A percentile compares a stretch with the other conserved stretches of the same genome.
Conservation (phyloP, 352 stramenopile species). For the Saprolegnia diclina region DNA sequence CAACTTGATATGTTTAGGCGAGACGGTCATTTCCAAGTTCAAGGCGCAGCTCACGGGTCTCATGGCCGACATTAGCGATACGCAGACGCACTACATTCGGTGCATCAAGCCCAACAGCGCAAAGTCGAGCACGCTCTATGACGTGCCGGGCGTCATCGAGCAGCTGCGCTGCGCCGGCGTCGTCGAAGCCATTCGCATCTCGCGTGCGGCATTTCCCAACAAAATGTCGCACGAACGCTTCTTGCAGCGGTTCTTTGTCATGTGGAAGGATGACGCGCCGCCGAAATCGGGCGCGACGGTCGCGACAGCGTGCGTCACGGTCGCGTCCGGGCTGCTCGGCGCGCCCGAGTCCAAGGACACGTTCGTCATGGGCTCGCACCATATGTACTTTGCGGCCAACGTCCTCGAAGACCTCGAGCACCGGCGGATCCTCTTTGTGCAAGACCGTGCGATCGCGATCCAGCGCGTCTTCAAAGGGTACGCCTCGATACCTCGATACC, state of each 20-base stretch:
- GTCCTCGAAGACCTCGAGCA: conserved; percentile 89
- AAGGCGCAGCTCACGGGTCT: conserved; percentile 79
- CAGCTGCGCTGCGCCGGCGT: conserved; percentile 86
- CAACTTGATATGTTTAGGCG: too few relatives aligned
- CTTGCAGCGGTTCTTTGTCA: conserved; percentile 70
- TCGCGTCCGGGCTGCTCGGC: conserved; percentile 44
- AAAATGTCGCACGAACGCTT: conserved; percentile 92
- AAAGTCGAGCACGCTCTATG: conserved; percentile 71
- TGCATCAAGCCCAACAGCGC: conserved; percentile 89
- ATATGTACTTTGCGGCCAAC: conserved; percentile 92
- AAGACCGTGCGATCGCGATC: conserved; percentile 58
- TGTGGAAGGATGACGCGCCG: conserved; percentile 49
- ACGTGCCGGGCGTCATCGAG: conserved; percentile 81
- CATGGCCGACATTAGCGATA: conserved; percentile 83
- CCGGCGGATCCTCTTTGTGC: conserved; percentile 58
- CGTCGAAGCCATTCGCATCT: conserved; percentile 88
- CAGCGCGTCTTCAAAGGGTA: conserved; percentile 34
- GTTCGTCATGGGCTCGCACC: conserved; percentile 80
- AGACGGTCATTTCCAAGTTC: conserved; percentile 88
- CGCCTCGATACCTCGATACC: not conserved
- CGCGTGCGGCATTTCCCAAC: conserved; percentile 85
- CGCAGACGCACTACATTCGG: conserved; percentile 83
- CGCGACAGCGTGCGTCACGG: conserved; percentile 53
- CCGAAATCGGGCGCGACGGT: conserved; percentile 28
- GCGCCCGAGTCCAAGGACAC: conserved; percentile 40